phyloP scores from a whole-genome alignment of 129 eudicot species.

The Artemisia tridentata region DNA sequence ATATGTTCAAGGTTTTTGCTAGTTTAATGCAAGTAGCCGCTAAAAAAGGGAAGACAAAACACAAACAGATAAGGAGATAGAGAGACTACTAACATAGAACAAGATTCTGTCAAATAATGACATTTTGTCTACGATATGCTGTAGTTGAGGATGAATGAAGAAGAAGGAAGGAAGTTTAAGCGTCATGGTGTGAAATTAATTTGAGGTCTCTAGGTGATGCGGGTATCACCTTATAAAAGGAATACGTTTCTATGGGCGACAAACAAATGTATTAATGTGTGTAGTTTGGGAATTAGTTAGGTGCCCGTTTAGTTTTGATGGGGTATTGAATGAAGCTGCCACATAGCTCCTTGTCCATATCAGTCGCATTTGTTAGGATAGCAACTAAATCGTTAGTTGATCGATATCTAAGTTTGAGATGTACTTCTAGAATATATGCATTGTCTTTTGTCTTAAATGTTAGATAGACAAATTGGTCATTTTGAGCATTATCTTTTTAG shows the following conservation, averaged over 20 bases:
- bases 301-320: neutral
- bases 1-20: too few relatives aligned
- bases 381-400: neutral
- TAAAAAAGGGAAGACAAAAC: neutral
- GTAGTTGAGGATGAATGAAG: slow-evolving; percentile 49
- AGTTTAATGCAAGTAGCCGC: too few relatives aligned
- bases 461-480: too few relatives aligned
- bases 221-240: neutral
- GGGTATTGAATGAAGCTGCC: neutral
- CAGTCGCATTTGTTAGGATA: neutral
- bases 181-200: slow-evolving; percentile 21
- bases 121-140: slow-evolving; percentile 34
- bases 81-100: slow-evolving; percentile 39
- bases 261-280: neutral
- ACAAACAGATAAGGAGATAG: neutral
- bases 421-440: too few relatives aligned
- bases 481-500: too few relatives aligned
- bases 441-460: too few relatives aligned
- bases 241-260: neutral
- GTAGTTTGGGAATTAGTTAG: neutral
- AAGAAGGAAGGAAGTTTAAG: slow-evolving; percentile 23
- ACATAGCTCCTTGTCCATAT: neutral
- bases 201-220: neutral
- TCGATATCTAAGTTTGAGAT: too few relatives aligned
- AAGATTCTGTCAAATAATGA: slow-evolving; percentile 41